Percentiles rank a stretch among this genome's conserved stretches.
Evolutionary conservation across 1,139 yeast species (phyloP).

Genomic region (Zygosaccharomyces pseudobailii): DNA sequence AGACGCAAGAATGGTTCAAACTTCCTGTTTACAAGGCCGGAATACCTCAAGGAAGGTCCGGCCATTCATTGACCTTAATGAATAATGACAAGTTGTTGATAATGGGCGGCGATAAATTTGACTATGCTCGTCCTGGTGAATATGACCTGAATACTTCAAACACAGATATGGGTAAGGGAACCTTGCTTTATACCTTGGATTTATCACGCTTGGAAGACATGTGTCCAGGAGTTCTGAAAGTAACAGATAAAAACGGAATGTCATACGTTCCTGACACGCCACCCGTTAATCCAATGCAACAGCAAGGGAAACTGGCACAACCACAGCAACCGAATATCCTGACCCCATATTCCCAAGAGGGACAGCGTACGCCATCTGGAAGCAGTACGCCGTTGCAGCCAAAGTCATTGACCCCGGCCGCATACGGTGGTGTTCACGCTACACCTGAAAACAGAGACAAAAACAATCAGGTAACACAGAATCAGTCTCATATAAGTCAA

Average conservation of each 20-base stretch:
- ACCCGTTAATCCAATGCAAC: constrained; percentile 6
- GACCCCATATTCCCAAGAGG: constrained; percentile 11
- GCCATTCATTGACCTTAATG: constrained; percentile 84
- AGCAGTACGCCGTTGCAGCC: constrained; percentile 2
- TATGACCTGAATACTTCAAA: constrained; percentile 41
- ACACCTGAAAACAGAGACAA: not conserved
- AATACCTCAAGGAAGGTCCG: constrained; percentile 80
- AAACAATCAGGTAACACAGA: not conserved
- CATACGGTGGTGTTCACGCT: not conserved
- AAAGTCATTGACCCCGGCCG: not conserved
- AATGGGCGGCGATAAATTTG: constrained; percentile 89
- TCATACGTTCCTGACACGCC: constrained; percentile 11
- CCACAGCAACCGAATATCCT: constrained; percentile 10
- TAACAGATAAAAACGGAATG: constrained; percentile 3
- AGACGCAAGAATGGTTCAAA: constrained; percentile 68
- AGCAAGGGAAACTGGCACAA: constrained; percentile 5
- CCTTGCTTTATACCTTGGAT: constrained; percentile 64
- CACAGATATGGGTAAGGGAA: constrained; percentile 47
- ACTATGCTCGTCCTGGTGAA: constrained; percentile 47
- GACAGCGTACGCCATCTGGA: constrained; percentile 7
- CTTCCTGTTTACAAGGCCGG: constrained; percentile 48
- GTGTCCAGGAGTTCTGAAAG: constrained; percentile 36
- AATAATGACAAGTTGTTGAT: constrained; percentile 62
- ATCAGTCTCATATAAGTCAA: not conserved
- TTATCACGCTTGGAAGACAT: constrained; percentile 34